Base-by-base conservation (phyloP, 2,329 filamentous ascomycete genomes). In the Microsporum ferrugineum region DNA sequence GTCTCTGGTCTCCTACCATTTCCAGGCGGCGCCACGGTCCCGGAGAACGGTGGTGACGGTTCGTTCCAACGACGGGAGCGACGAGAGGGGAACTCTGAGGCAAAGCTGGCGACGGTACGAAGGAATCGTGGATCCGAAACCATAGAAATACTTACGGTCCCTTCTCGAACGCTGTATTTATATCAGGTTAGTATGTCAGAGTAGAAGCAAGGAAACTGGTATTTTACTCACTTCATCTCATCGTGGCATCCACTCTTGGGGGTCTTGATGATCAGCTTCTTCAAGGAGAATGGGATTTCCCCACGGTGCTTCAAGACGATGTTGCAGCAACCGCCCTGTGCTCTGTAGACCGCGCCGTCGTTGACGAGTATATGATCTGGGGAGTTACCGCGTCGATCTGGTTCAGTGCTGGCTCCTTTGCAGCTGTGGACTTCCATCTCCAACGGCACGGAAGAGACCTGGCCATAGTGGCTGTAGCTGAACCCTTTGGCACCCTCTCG, bases 61-160 rank as follows among this genome's bases (percentile, higher is more conserved):
- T 59, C n/a, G 49, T 23, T 10, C 43, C 68, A 66, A 2, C 51
- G 53, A 34, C 34, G 34, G 5, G 41, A 38, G 34, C 39, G 36
- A 29, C 55, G 55, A 14, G 34, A 29, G 5, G 36, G 34, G 36
- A 17, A 43, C 27, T 29, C 23, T 5, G 55, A 4, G 27, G 34
- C 10, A 57, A 12, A 36, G 17, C 23, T 43, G 36, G 55, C 81
- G 5, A 87, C 82, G 8, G 89, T 94, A 62, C 86, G 82, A 23
- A 79, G 82, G 49, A 94, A 75, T 0, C 94, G 77, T 63, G 94
- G 86, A 66, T 95, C 85, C 41, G 86, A 83, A 45, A 85, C 82
- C 91, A 96, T 96, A 53, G 89, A 84, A 33, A 97, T 82, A 70
- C 96, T 96, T 0, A 97, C 83, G 81, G 96, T 87, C 51, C 94